Base-by-base conservation (phyloP, 1,284 basidiomycete species). In the Pseudozyma thailandica region DNA sequence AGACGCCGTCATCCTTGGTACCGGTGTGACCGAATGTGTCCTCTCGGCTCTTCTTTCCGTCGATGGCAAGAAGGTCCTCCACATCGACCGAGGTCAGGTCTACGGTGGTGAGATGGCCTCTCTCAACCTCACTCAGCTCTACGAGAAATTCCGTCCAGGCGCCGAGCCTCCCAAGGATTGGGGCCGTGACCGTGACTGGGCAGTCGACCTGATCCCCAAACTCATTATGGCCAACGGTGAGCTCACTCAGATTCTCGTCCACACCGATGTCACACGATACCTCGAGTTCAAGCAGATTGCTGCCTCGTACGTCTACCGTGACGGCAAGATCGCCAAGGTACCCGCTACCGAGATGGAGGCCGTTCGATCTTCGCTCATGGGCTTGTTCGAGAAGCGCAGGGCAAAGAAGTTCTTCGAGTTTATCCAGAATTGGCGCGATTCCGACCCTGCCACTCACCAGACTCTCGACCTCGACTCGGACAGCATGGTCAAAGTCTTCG, bases 281-380 rank as follows among this genome's bases (percentile, higher is more conserved):
- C 91, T 99, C 82, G 96, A 98, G 84, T 98, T 98, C 88, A 98
- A 98, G 87, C 95, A 98, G 86, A 98, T 99, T 84, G 93, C 96
- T 2, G 96, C 95, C 53, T 94, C 92, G 80, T 98, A 92, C 84
- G 96, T 99, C 63, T 97, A 94, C 85, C 91, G 95, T 52, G 96
- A 98, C 85, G 93, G 93, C 62, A 91, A 86, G 85, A 97, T 99
- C 84, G 94, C 93, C 66, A 99, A 99, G 85, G 96, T 99, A 12
- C 96, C 96, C 27, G 91, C 91, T 79, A 98, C 93, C 23, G 95
- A 98, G 86, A 90, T 95, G 87, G 96, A 99, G 86, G 96, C 96
- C 16, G 91, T 98, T 50, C 91, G 87, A 84, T 93, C 91, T 74
- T 91, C 93, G 21, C 87, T 99, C 78, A 98, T 98, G 94, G 96